A percentile compares a stretch with the other conserved stretches of the same genome.
Evolutionary conservation across 2,329 filamentous ascomycete genomes (phyloP).

Genomic region (Fusarium sp.): DNA sequence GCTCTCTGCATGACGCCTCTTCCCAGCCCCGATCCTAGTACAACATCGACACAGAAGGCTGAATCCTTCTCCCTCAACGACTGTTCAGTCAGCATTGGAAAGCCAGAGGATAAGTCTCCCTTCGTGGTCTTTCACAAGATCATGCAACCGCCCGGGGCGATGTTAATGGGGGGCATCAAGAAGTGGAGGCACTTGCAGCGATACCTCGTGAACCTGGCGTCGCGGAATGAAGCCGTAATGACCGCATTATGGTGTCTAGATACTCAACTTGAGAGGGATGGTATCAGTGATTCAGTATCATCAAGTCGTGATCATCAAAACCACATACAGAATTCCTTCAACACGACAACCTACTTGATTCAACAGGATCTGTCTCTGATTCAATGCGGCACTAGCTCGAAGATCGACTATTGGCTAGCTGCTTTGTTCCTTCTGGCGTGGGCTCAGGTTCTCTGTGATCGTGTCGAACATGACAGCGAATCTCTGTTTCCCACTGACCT

Average conservation of each 20-base stretch:
- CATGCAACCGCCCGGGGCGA: slow-evolving; percentile 1
- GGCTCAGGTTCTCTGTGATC: slow-evolving; percentile 1
- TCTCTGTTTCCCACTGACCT: not conserved
- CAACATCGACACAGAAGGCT: not conserved
- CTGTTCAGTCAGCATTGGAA: too few relatives aligned
- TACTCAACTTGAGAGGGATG: not conserved
- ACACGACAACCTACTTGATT: not conserved
- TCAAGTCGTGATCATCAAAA: not conserved
- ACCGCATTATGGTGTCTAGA: not conserved
- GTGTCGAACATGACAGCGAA: not conserved
- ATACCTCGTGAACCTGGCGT: not conserved
- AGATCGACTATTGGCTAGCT: not conserved
- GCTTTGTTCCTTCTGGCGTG: not conserved
- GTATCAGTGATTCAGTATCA: not conserved
- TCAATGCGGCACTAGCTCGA: not conserved
- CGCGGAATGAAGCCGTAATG: not conserved
- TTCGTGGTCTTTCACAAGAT: slow-evolving; percentile 4
- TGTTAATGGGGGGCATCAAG: slow-evolving; percentile 8
- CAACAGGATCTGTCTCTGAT: not conserved
- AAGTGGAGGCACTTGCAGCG: slow-evolving; percentile 1
- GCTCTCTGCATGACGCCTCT: not conserved
- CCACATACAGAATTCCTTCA: not conserved
- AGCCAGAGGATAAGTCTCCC: not conserved
- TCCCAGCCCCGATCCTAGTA: not conserved
- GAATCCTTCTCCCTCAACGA: not conserved